Evolutionary conservation across 352 stramenopile species (phyloP), one percentile per base, ranked within the genome.

Genomic region (Phytopythium vexans): DNA sequence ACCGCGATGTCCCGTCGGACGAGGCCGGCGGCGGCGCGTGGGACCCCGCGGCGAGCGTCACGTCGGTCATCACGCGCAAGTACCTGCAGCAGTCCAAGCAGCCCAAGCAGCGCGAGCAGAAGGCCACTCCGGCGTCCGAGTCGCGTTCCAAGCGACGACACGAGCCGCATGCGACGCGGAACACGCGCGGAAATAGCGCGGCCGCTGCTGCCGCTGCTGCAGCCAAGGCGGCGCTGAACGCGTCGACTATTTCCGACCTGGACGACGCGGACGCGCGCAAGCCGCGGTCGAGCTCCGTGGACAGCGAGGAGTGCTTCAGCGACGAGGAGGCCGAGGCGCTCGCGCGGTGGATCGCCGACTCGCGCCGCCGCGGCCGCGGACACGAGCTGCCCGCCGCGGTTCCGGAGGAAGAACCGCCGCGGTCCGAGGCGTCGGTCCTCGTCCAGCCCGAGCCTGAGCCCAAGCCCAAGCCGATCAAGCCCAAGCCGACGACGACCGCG

Each of bases 21-120:
- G 21, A 27, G 47, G 35, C 10, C 27, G 43, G 47, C 35, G 47
- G 43, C 15, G 36, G 7, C 27, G 35, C 15, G 16, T 53, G 47
- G 47, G 47, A 53, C 35, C 47, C 47, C 12, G 69, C 60, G 37
- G 62, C 50, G 27, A 64, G 72, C 44, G 64, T 66, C 16, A 59
- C 72, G 54, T 73, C 68, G 32, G 46, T 55, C 3, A 73, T 77
- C 41, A 77, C 68, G 41, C 60, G 72, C 21, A 77, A 73, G 42
- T 77, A 73, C 40, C 36, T 53, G 10, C 35, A 11, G 47, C 34
- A 39, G 35, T 8, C 63, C 49, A 2, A 32, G 7, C n/a, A 39
- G 35, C 15, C 63, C 49, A 2, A 32, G 7, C n/a, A 32, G 9
- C 5, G 11, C 6, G 15, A 39, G 31, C 14, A 41, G 45, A 51